A percentile compares a stretch with the other conserved stretches of the same genome.
These are phyloP conservation scores for Lentinula novae-zelandiae DNA, from an alignment of 1,284 basidiomycete species.

Conservation along the genomic window DNA sequence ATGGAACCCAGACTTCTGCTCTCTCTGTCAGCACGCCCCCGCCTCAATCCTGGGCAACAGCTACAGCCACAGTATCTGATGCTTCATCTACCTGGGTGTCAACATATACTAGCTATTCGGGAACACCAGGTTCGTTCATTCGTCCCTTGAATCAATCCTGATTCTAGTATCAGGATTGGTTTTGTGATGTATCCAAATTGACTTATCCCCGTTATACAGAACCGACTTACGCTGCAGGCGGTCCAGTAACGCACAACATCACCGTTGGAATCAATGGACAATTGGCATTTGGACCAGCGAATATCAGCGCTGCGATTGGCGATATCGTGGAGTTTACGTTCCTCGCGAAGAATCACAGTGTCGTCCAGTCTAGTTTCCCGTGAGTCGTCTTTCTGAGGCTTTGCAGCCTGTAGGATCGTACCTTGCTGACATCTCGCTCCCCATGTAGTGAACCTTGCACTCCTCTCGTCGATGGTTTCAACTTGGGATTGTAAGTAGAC, in stretches of 20 bases:
- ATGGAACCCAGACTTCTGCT: constrained; percentile 24
- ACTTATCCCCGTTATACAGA: constrained; percentile 16
- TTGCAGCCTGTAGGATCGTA: background rate
- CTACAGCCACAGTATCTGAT: constrained; percentile 33
- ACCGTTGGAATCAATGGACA: constrained; percentile 35
- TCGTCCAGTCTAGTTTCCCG: constrained; percentile 57
- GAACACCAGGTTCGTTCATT: constrained; percentile 30
- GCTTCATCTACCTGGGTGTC: constrained; percentile 30
- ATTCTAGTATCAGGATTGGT: no score
- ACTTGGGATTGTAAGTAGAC: constrained; percentile 45
- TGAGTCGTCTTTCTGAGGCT: background rate
- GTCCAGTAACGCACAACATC: constrained; percentile 35
- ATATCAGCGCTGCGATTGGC: constrained; percentile 41
- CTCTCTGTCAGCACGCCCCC: constrained; percentile 31
- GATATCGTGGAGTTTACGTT: constrained; percentile 39
- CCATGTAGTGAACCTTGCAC: constrained; percentile 4
- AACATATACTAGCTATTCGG: constrained; percentile 36
- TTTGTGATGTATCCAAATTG: background rate
- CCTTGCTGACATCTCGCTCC: background rate
- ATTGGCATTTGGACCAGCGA: constrained; percentile 36
- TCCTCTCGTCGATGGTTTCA: constrained; percentile 33
- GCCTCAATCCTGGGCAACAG: constrained; percentile 29
- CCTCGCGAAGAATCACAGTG: constrained; percentile 46
- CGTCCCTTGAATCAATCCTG: background rate
- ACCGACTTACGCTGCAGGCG: constrained; percentile 29